Base-by-base conservation (phyloP, 1,139 yeast genomes). In the Kurtzmaniella quercitrusa region DNA sequence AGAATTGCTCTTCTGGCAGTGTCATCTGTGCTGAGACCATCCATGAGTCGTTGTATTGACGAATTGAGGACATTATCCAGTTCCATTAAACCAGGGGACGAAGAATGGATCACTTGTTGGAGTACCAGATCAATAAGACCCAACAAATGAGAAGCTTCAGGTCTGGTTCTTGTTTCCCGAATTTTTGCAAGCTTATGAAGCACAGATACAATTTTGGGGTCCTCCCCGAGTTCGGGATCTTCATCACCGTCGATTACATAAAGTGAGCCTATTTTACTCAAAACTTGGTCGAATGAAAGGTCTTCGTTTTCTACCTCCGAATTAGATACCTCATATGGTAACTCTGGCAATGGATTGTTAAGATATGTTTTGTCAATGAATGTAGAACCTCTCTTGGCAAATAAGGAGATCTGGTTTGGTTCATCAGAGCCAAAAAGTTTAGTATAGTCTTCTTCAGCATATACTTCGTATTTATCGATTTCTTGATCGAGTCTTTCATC, bases 401-500 rank as follows among this genome's bases (percentile, higher is more conserved):
- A 27, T 27, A 27, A n/a, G 3, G 33, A 6, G n/a, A 25, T 27
- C 24, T 16, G 38, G 10, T 31, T 31, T 31, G 36, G 17, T 19
- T 19, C 49, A 7, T 47, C 16, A 9, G 39, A 40, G 14, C 36
- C 36, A 39, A 57, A 53, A 41, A 50, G 51, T n/a, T 53, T 57
- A 44, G 52, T 57, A 39, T 58, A 62, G 48, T 76, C 81, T 10
- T 66, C 74, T 40, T 68, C 73, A 1, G 73, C 75, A 38, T 51
- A 63, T 1, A 54, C 57, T 44, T 69, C 70, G 48, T 73, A 78
- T 42, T 65, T 66, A 12, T 68, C 70, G 31, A 77, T 70, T 46
- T 75, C 74, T 43, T 75, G 77, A 43, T 63, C 60, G 31, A 77
- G 64, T 37, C 77, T 65, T 10, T 57, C 63, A 51, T 69, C 70